phyloP scores from a whole-genome alignment of 495 filamentous ascomycete genomes.

The Penicillium bovifimosum region DNA sequence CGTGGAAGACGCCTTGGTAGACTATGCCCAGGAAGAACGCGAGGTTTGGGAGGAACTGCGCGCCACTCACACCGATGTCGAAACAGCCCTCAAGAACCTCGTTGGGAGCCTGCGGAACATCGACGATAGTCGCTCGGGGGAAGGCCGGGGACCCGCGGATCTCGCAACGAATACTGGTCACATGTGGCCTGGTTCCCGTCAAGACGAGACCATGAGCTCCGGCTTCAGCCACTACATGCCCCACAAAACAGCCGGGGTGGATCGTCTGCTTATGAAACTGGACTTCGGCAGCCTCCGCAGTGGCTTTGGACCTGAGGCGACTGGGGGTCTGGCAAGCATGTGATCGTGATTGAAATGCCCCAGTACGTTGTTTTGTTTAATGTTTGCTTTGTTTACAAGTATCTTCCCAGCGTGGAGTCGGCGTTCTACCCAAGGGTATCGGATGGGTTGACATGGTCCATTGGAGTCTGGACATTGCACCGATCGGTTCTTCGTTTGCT shows the following conservation, averaged over 20 bases:
- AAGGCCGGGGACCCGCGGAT: slow-evolving; percentile 31
- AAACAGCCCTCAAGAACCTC: slow-evolving; percentile 56
- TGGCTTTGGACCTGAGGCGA: slow-evolving; percentile 7
- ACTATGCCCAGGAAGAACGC: slow-evolving; percentile 62
- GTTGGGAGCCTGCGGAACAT: slow-evolving; percentile 55
- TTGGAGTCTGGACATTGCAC: background rate
- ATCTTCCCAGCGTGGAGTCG: background rate
- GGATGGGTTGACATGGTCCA: background rate
- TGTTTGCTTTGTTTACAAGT: background rate
- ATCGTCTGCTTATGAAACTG: slow-evolving; percentile 79
- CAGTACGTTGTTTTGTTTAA: background rate
- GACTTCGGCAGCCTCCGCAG: slow-evolving; percentile 56
- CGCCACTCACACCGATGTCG: slow-evolving; percentile 27
- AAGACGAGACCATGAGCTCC: slow-evolving; percentile 15
- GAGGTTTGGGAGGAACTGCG: slow-evolving; percentile 55
- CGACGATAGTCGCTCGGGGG: slow-evolving; percentile 46
- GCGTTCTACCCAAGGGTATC: slow-evolving; percentile 1
- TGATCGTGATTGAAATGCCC: background rate
- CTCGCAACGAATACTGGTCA: slow-evolving; percentile 15
- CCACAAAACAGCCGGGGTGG: slow-evolving; percentile 63
- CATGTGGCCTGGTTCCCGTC: slow-evolving; percentile 6
- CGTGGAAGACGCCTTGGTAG: slow-evolving; percentile 65
- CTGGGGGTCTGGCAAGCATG: slow-evolving; percentile 6
- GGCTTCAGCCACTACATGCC: slow-evolving; percentile 52
- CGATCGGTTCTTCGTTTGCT: background rate